phyloP scores from a whole-genome alignment of 805 yeast species.

The Pichia scutulata region DNA sequence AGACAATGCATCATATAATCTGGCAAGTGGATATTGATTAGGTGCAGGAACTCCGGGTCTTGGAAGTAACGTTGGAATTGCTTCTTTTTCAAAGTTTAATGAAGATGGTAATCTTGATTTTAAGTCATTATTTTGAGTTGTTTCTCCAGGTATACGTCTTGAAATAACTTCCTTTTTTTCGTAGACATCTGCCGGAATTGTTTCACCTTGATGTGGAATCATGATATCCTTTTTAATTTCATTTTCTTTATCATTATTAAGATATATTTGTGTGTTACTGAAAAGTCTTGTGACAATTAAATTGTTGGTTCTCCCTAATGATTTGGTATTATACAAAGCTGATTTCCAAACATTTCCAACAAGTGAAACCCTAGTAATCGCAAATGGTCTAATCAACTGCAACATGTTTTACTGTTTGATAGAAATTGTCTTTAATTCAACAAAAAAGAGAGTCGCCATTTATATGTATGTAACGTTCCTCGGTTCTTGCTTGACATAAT shows the following conservation, averaged over 20 bases:
- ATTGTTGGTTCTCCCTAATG: not conserved
- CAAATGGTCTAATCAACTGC: not conserved
- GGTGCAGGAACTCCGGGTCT: slow-evolving; percentile 74
- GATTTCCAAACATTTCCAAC: not conserved
- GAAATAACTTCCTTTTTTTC: slow-evolving; percentile 27
- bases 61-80: slow-evolving; percentile 60
- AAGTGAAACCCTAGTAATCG: not conserved
- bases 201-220: slow-evolving; percentile 4
- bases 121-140: slow-evolving; percentile 37
- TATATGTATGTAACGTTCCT: not conserved
- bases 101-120: slow-evolving; percentile 52
- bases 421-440: not conserved
- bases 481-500: not conserved
- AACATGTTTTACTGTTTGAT: not conserved
- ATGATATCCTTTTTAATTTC: not conserved
- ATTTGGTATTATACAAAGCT: not conserved
- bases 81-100: slow-evolving; percentile 58
- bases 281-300: not conserved
- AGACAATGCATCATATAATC: slow-evolving; percentile 49
- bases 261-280: not conserved
- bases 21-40: slow-evolving; percentile 48
- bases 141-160: slow-evolving; percentile 51
- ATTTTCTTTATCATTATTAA: not conserved
- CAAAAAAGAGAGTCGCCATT: too few relatives aligned
- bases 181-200: slow-evolving; percentile 17